Evolutionary conservation across 768 basidiomycete species (phyloP), one percentile per base, ranked within the genome.

Genomic region (Russula emetica): DNA sequence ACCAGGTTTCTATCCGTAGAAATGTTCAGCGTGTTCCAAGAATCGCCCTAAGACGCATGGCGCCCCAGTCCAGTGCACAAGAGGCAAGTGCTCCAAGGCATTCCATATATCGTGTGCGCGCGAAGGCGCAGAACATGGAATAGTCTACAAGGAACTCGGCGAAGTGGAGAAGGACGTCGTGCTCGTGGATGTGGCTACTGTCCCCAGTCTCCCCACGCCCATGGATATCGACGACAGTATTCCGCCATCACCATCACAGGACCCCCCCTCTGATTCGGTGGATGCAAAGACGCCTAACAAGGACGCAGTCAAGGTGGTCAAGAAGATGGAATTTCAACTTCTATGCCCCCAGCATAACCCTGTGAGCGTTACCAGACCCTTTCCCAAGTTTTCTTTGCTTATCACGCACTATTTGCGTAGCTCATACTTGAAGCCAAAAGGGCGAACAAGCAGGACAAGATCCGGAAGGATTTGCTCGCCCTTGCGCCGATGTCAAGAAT

Each of bases 51-150:
- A 87, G 70, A 78, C 76, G 0, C 92, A 91, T 65, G 92, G 88
- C 20, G 90, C 88, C 0, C 88, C 88, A 28, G 86, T 97, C 28
- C 95, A 98, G 71, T 98, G 95, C 72, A 91, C 92, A 18, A 92
- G 91, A 74, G 94, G 94, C 51, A 96, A 94, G 76, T 98, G 95
- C 70, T 81, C 90, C 13, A 91, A 90, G 72, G 91, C 95, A 0
- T 97, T 93, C 76, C 96, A 98, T 71, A 88, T 97, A 32, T 88
- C 86, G 3, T 99, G 97, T 73, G 96, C 97, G 0, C 77, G 80
- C 47, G 80, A 84, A 22, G 83, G 85, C 1, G 75, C 73, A 13
- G 76, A 76, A 3, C 72, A 76, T 5, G 83, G 82, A 11, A 80
- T 91, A 49, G 76, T 83, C 26, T 92, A 86, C 69, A 74, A 73